Evolutionary conservation across 768 basidiomycete genomes (phyloP).

Genomic region (Phylloporus sp.): DNA sequence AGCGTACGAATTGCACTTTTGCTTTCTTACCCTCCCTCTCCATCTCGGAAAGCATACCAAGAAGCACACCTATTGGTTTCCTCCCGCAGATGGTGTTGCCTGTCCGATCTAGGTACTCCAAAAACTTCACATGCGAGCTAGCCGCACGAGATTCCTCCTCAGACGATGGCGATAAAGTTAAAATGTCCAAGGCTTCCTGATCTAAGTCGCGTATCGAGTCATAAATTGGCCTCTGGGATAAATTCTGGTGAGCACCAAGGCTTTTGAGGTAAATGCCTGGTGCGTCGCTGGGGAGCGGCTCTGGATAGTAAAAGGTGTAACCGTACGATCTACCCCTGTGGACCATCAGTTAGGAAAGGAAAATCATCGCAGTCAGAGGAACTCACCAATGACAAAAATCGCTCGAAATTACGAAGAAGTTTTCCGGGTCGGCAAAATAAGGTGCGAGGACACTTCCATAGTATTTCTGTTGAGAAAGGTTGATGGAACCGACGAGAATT

Average conservation of each 20-base stretch:
- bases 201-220: conserved; percentile 81
- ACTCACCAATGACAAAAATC: conserved; percentile 97
- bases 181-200: conserved; percentile 75
- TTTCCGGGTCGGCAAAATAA: conserved; percentile 71
- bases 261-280: conserved; percentile 50
- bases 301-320: conserved; percentile 84
- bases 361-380: neutral
- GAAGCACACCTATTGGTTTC: conserved; percentile 89
- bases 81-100: conserved; percentile 97
- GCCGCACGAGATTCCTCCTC: conserved; percentile 39
- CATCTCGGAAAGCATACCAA: conserved; percentile 66
- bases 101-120: conserved; percentile 62
- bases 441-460: conserved; percentile 75
- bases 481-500: conserved; percentile 81
- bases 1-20: conserved; percentile 77
- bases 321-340: conserved; percentile 77
- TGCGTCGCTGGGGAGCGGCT: conserved; percentile 43
- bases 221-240: conserved; percentile 62
- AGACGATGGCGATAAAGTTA: conserved; percentile 51
- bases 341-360: conserved; percentile 1
- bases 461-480: conserved; percentile 48
- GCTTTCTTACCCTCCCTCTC: conserved; percentile 35
- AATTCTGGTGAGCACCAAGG: conserved; percentile 34
- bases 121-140: conserved; percentile 57
- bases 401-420: conserved; percentile 86